Conservation (phyloP, 108 stramenopile species). For the Schizochytrium sp. region DNA sequence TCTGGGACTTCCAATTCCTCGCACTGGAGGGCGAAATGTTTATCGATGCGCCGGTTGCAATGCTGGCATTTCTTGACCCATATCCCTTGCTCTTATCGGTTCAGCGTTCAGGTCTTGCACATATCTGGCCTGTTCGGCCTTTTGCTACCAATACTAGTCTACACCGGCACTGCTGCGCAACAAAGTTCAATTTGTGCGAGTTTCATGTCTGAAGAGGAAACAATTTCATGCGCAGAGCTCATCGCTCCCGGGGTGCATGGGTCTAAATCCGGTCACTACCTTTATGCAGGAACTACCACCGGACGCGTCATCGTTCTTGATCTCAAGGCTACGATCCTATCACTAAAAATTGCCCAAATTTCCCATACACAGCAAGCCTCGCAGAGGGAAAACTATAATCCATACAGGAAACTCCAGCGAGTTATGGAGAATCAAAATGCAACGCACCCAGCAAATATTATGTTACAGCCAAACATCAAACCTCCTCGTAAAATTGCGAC, state of each 20-base stretch:
- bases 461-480: background rate
- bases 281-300: background rate
- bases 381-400: constrained; percentile 14
- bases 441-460: background rate
- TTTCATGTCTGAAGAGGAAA: background rate
- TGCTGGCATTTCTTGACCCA: constrained; percentile 25
- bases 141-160: background rate
- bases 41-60: background rate
- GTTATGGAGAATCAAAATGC: background rate
- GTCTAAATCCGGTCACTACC: background rate
- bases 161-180: constrained; percentile 3
- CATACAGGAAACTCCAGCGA: constrained; percentile 49
- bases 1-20: constrained; percentile 65
- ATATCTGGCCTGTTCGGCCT: constrained; percentile 41
- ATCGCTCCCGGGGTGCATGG: background rate
- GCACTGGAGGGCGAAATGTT: constrained; percentile 59
- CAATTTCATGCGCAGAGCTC: background rate
- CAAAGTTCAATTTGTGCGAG: background rate
- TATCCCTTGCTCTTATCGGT: constrained; percentile 61
- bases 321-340: background rate
- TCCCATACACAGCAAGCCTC: background rate
- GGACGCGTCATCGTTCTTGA: constrained; percentile 8
- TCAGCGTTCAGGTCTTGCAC: constrained; percentile 1
- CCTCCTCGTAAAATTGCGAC: background rate
- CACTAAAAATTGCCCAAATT: background rate